A percentile compares a stretch with the other conserved stretches of the same genome.
Conservation (phyloP, 805 yeast species). For the Saccharomycopsis babjevae region DNA sequence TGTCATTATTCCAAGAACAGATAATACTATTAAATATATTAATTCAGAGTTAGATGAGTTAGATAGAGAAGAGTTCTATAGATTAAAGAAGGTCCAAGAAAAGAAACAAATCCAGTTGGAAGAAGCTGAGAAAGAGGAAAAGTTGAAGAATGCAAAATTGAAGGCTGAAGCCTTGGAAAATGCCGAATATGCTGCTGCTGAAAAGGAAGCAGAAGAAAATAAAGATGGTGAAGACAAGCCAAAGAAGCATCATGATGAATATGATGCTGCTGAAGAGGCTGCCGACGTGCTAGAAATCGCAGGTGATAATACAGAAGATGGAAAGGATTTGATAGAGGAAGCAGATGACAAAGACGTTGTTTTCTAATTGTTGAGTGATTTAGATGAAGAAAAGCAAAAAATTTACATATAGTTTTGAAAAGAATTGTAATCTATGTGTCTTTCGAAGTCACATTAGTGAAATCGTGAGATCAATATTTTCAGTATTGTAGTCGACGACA, state of each 20-base stretch:
- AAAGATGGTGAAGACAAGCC: constrained; percentile 6
- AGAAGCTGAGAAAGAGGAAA: constrained; percentile 46
- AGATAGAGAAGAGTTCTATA: constrained; percentile 95
- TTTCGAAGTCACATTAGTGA: too few species aligned
- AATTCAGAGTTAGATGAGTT: constrained; percentile 94
- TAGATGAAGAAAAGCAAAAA: too few species aligned
- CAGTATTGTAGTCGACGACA: too few species aligned
- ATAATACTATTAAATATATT: constrained; percentile 85
- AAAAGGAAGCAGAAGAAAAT: constrained; percentile 22
- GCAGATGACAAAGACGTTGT: constrained; percentile 26
- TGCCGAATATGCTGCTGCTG: constrained; percentile 19
- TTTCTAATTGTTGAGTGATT: constrained; percentile 2
- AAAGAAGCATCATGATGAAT: constrained; percentile 22
- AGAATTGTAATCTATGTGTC: too few species aligned
- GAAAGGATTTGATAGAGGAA: constrained; percentile 23
- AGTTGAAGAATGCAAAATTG: constrained; percentile 22
- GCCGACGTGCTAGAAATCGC: constrained; percentile 9
- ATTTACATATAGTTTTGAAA: too few species aligned
- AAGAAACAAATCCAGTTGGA: constrained; percentile 80
- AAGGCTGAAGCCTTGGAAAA: constrained; percentile 19
- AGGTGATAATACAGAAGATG: background rate
- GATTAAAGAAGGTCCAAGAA: constrained; percentile 92
- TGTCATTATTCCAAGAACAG: constrained; percentile 95
- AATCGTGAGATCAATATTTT: too few species aligned
- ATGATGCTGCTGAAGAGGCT: constrained; percentile 4